Evolutionary conservation across 768 basidiomycete genomes (phyloP).

Genomic region (Naematelia encephala): DNA sequence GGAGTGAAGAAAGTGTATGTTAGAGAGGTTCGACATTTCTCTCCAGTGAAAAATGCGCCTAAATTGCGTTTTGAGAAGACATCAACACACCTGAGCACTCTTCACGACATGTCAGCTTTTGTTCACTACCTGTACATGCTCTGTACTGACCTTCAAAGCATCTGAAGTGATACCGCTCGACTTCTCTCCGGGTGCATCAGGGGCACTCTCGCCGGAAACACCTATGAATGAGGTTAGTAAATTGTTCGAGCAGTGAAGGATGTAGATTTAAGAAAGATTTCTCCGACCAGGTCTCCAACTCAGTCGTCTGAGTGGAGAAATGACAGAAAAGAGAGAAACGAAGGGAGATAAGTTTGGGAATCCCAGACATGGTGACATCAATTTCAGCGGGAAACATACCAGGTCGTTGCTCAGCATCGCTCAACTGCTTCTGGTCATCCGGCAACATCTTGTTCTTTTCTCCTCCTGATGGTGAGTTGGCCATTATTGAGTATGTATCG

Average conservation of each 20-base stretch:
- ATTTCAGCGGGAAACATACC: constrained; percentile 17
- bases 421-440: constrained; percentile 17
- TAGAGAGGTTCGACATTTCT: too few relatives aligned
- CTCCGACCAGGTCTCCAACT: too few relatives aligned
- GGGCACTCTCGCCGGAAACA: constrained; percentile 3
- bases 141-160: constrained; percentile 18
- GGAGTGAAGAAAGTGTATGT: too few relatives aligned
- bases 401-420: constrained; percentile 25
- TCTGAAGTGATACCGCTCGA: constrained; percentile 12
- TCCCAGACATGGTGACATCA: not conserved
- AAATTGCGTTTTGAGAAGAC: too few relatives aligned
- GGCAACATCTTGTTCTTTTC: constrained; percentile 13
- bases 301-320: too few relatives aligned
- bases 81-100: not conserved
- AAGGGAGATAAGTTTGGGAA: too few relatives aligned
- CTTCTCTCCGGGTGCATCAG: constrained; percentile 11
- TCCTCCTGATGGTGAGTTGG: constrained; percentile 17
- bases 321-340: too few relatives aligned
- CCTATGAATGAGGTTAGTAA: too few relatives aligned
- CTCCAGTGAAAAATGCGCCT: too few relatives aligned
- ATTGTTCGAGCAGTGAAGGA: too few relatives aligned
- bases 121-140: not conserved
- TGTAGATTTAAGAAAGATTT: too few relatives aligned
- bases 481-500: constrained; percentile 12
- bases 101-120: not conserved